These are phyloP conservation scores for Guillardia theta DNA, from an alignment of 78 protist species.

Conservation along the genomic window DNA sequence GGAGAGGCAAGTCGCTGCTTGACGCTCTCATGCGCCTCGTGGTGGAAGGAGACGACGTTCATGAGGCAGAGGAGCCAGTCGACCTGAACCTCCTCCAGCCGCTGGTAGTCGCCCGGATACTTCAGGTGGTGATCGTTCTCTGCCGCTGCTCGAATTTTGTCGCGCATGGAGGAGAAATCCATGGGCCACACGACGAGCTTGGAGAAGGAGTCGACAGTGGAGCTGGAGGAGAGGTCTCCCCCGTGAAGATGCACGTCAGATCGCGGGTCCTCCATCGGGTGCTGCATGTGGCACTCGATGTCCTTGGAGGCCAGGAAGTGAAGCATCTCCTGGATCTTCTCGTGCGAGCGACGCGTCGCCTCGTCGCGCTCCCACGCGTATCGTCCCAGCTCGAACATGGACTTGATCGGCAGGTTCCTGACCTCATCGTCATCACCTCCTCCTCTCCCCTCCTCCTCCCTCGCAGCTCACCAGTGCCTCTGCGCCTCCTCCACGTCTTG, in stretches of 20 bases:
- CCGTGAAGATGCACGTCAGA: neutral
- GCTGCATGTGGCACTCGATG: neutral
- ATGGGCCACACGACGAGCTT: neutral
- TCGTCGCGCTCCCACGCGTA: neutral
- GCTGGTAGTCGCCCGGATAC: neutral
- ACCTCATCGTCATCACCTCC: too few relatives aligned
- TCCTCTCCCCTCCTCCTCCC: too few relatives aligned
- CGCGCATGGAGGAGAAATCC: neutral
- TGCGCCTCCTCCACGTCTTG: neutral
- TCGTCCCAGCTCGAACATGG: neutral
- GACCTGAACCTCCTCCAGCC: neutral
- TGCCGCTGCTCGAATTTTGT: neutral
- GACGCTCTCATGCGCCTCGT: neutral
- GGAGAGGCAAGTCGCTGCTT: neutral
- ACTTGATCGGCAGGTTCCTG: too few relatives aligned
- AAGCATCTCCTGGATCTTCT: neutral
- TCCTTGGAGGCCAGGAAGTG: neutral
- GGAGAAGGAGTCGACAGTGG: neutral
- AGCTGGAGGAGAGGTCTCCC: neutral
- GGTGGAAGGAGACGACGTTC: neutral
- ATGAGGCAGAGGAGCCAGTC: neutral
- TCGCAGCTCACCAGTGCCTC: neutral
- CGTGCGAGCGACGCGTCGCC: neutral
- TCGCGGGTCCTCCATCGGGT: neutral
- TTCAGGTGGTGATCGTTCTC: neutral